phyloP scores from a whole-genome alignment of 345 rosid genomes.

The Reutealis trisperma region DNA sequence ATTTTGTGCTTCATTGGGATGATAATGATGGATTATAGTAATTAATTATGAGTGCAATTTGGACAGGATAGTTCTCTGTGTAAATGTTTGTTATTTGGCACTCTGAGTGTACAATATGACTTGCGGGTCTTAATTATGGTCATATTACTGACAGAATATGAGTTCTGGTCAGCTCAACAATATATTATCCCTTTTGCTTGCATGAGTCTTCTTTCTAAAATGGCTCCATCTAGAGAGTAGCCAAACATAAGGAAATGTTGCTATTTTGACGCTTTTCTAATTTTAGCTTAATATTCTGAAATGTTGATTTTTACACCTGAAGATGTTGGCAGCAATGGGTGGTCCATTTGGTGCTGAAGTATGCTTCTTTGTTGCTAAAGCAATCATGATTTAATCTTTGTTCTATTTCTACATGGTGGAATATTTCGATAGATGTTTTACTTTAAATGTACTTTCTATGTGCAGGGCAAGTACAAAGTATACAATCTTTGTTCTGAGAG shows the following conservation, averaged over 20 bases:
- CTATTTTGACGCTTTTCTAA: background rate
- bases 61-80: background rate
- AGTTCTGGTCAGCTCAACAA: background rate
- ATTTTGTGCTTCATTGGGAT: background rate
- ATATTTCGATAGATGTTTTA: background rate
- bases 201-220: background rate
- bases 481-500: constrained; percentile 92
- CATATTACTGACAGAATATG: background rate
- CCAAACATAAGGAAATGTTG: background rate
- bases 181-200: background rate
- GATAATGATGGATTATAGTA: background rate
- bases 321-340: background rate
- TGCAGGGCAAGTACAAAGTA: constrained; percentile 83
- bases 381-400: background rate
- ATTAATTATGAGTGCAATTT: background rate
- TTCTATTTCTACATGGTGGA: constrained; percentile 1
- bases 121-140: background rate
- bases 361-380: constrained; percentile 3
- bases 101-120: background rate
- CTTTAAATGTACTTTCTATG: constrained; percentile 18
- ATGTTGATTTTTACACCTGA: background rate
- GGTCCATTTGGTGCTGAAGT: background rate
- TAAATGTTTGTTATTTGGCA: background rate
- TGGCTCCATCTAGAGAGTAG: background rate
- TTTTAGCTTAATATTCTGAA: background rate